These are phyloP conservation scores for Calonectria pseudoturangicola DNA, from an alignment of 2,329 filamentous ascomycete species.

Conservation along the genomic window DNA sequence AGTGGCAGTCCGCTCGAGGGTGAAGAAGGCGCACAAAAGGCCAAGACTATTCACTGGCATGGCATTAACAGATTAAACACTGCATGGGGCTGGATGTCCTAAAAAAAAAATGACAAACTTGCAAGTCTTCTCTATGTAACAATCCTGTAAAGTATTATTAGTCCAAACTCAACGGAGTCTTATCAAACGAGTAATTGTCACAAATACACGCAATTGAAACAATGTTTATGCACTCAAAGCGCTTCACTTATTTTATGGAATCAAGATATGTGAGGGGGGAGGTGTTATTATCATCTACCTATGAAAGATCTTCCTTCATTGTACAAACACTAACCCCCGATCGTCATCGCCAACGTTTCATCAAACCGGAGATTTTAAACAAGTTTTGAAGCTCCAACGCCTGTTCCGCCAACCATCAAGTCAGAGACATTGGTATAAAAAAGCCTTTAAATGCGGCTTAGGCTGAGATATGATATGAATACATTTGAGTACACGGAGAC, in stretches of 20 bases:
- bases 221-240: background rate
- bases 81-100: conserved; percentile 56
- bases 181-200: background rate
- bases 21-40: conserved; percentile 42
- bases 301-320: conserved; percentile 65
- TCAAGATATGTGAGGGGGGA: conserved; percentile 69
- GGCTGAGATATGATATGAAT: conserved; percentile 67
- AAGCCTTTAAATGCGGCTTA: conserved; percentile 59
- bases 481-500: conserved; percentile 69
- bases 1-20: conserved; percentile 46
- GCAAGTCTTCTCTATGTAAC: background rate
- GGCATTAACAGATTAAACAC: conserved; percentile 55
- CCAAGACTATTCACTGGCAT: conserved; percentile 55
- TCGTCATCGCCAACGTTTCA: conserved; percentile 67
- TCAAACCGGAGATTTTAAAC: conserved; percentile 64
- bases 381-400: conserved; percentile 73
- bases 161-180: background rate
- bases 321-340: conserved; percentile 65
- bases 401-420: conserved; percentile 67
- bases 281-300: conserved; percentile 72
- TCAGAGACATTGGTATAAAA: conserved; percentile 68
- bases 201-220: background rate
- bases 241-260: background rate
- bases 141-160: background rate
- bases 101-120: conserved; percentile 34